These are phyloP conservation scores for Eurotiales sp. DNA, from an alignment of 2,329 filamentous ascomycete species.

Conservation along the genomic window DNA sequence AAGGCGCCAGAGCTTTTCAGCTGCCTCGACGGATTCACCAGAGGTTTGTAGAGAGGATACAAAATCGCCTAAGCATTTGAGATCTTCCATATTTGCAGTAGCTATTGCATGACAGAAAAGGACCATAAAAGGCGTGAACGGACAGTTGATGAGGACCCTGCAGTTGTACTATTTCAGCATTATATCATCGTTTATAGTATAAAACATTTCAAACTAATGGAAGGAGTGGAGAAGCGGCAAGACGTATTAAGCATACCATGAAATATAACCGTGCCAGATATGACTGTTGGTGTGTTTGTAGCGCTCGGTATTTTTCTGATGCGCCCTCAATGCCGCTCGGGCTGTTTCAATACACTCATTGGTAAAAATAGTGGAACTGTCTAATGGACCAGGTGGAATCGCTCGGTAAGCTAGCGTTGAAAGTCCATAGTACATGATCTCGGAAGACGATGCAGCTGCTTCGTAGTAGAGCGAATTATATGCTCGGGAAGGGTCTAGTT, in stretches of 20 bases:
- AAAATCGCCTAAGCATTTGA: constrained; percentile 52
- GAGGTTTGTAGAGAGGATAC: constrained; percentile 49
- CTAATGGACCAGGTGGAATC: constrained; percentile 28
- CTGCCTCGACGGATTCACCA: constrained; percentile 49
- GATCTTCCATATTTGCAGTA: constrained; percentile 47
- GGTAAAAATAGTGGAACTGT: constrained; percentile 29
- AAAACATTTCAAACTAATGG: too few relatives aligned
- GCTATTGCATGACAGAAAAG: constrained; percentile 43
- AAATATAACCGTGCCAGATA: constrained; percentile 18
- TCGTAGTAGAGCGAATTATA: constrained; percentile 22
- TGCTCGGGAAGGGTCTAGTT: constrained; percentile 18
- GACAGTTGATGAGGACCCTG: constrained; percentile 31
- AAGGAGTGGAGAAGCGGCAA: neutral
- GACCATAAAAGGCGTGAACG: constrained; percentile 41
- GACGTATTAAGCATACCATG: too few relatives aligned
- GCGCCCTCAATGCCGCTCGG: constrained; percentile 30
- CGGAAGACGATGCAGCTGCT: constrained; percentile 28
- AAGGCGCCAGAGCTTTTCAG: constrained; percentile 55
- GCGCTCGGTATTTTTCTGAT: constrained; percentile 23
- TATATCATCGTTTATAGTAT: neutral
- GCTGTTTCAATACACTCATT: constrained; percentile 37
- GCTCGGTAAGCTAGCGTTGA: constrained; percentile 40
- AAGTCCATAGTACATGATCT: constrained; percentile 34
- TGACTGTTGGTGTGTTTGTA: constrained; percentile 17
- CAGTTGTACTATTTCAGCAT: neutral